Evolutionary conservation across 495 filamentous ascomycete genomes (phyloP), one percentile per base, ranked within the genome.

Genomic region (Aspergillus haitiensis): DNA sequence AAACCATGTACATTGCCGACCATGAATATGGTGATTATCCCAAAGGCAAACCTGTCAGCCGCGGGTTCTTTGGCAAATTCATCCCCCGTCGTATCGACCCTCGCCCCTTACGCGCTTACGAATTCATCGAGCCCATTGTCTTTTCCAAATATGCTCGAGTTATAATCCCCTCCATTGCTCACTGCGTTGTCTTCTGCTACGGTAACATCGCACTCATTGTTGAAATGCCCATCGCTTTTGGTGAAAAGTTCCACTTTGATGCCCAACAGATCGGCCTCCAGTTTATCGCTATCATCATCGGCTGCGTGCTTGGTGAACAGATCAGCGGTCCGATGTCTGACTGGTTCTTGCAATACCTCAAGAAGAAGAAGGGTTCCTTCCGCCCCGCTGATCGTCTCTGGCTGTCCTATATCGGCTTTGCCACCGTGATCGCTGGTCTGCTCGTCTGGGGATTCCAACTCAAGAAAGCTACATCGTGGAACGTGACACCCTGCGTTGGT

Each of bases 211-310:
- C 63, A 10, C 18, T 74, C 6, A 65, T 68, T 27, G 70, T 74
- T 3, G 72, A 75, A 55, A 74, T 72, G 62, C 72, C 68, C 3
- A 69, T 66, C 16, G 62, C 59, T 0, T 70, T 74, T 34, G 68
- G 68, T 0, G 48, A 70, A 15, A 70, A 67, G 16, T 75, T 75
- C 40, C 44, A 71, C 50, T 70, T 72, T 11, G 55, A 72, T 52
- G 59, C 74, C 0, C 69, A 74, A 44, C 67, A 76, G 37, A 72
- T 71, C 12, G 72, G 72, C 5, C 48, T 76, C 35, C 69, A 75
- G 32, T 76, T 71, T 15, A 63, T 76, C n/a, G 67, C 69, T 3
- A 65, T 73, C 45, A 70, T 74, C 48, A 70, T 76, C 42, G 72
- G 74, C 7, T 71, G 65, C 21, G 62, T 73, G 0, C 59, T 75